Conservation (phyloP, 768 basidiomycete genomes). For the Amanita brunnescens region DNA sequence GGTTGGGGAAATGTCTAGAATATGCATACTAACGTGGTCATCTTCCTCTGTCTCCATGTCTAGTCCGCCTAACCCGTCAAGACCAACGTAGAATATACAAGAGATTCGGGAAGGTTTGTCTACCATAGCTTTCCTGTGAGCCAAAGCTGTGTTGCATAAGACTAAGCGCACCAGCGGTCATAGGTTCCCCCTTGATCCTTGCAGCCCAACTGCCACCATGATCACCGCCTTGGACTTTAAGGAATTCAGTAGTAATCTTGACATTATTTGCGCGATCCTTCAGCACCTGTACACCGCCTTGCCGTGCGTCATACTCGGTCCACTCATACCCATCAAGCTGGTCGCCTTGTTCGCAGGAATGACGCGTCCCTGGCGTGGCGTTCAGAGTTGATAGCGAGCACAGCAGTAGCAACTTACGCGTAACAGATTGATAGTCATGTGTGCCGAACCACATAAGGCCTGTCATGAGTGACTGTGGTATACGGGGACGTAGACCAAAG, state of each 20-base stretch:
- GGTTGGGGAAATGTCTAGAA: neutral
- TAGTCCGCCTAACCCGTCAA: slow-evolving; percentile 80
- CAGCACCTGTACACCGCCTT: slow-evolving; percentile 80
- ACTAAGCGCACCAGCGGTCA: slow-evolving; percentile 46
- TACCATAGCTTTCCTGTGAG: slow-evolving; percentile 12
- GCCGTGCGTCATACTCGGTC: slow-evolving; percentile 79
- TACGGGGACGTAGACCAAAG: slow-evolving; percentile 79
- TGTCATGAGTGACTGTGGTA: slow-evolving; percentile 86
- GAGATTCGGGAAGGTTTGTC: slow-evolving; percentile 56
- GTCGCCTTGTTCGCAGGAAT: slow-evolving; percentile 86
- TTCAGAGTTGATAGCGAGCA: slow-evolving; percentile 7
- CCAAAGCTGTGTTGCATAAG: neutral
- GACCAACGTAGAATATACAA: slow-evolving; percentile 77
- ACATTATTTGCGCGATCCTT: slow-evolving; percentile 80
- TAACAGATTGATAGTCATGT: slow-evolving; percentile 67
- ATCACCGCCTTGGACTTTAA: slow-evolving; percentile 77
- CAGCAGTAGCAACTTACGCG: slow-evolving; percentile 33
- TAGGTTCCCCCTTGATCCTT: slow-evolving; percentile 71
- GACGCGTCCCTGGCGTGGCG: slow-evolving; percentile 51
- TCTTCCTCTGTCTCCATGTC: slow-evolving; percentile 73
- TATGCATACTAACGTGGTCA: slow-evolving; percentile 48
- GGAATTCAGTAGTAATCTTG: slow-evolving; percentile 71
- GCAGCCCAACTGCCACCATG: slow-evolving; percentile 88
- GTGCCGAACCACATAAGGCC: slow-evolving; percentile 94
- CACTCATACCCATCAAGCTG: slow-evolving; percentile 76